A percentile compares a stretch with the other conserved stretches of the same genome.
These are phyloP conservation scores for Aechmea fasciata DNA, from an alignment of 176 grass and related monocot genomes.

Conservation along the genomic window DNA sequence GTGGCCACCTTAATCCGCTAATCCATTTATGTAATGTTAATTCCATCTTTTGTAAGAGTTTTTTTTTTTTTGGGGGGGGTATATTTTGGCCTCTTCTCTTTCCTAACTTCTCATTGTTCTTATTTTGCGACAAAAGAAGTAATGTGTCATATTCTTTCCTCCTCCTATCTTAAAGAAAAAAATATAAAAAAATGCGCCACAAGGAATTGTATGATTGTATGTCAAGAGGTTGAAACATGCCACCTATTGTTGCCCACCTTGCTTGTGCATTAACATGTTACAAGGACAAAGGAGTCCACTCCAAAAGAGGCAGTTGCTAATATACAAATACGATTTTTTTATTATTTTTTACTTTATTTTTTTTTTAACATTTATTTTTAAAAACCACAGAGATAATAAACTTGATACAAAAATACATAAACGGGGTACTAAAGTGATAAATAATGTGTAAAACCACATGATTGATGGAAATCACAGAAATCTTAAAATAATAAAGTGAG, in stretches of 20 bases:
- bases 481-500: too few relatives aligned
- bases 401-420: too few relatives aligned
- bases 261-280: background rate
- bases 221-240: background rate
- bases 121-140: background rate
- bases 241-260: background rate
- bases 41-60: background rate
- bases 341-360: too few relatives aligned
- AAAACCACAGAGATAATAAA: too few relatives aligned
- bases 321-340: too few relatives aligned
- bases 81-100: background rate
- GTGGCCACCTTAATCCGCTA: background rate
- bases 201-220: background rate
- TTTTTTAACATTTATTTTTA: too few relatives aligned
- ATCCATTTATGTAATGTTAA: constrained; percentile 4
- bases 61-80: background rate
- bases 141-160: background rate
- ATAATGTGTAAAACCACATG: too few relatives aligned
- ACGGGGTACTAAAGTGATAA: too few relatives aligned
- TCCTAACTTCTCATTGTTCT: too few relatives aligned
- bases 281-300: background rate
- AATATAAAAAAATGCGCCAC: too few relatives aligned
- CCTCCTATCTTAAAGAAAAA: background rate
- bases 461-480: too few relatives aligned
- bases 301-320: background rate